Conservation (phyloP, 1,284 basidiomycete species). For the Ceratobasidium sp. region DNA sequence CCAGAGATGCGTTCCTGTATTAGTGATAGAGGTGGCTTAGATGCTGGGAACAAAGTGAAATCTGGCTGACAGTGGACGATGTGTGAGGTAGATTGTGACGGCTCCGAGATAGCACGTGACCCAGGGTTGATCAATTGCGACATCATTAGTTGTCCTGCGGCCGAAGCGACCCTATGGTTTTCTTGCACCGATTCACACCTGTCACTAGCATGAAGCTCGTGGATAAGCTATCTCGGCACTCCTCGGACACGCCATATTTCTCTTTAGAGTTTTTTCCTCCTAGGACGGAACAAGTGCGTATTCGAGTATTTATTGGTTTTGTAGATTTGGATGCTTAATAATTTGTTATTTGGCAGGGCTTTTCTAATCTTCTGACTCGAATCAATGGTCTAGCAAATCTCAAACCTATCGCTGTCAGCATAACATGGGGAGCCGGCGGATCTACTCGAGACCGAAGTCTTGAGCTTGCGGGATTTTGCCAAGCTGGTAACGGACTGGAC, state of each 20-base stretch:
- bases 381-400: slow-evolving; percentile 76
- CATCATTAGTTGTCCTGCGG: slow-evolving; percentile 14
- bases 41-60: too few species aligned
- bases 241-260: slow-evolving; percentile 71
- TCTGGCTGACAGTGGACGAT: too few species aligned
- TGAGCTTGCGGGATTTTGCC: slow-evolving; percentile 80
- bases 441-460: slow-evolving; percentile 88
- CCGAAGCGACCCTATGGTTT: slow-evolving; percentile 13
- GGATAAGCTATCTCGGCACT: slow-evolving; percentile 66
- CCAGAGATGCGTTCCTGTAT: too few species aligned
- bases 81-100: too few species aligned
- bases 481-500: slow-evolving; percentile 77
- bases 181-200: slow-evolving; percentile 16
- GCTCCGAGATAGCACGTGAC: too few species aligned
- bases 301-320: slow-evolving; percentile 41
- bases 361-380: slow-evolving; percentile 84
- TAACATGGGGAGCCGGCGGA: slow-evolving; percentile 98
- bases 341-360: slow-evolving; percentile 64
- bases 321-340: background rate
- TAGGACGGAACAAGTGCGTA: slow-evolving; percentile 79
- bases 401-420: slow-evolving; percentile 81
- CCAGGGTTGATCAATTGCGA: background rate
- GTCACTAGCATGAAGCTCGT: slow-evolving; percentile 69
- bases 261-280: slow-evolving; percentile 97
- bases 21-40: too few species aligned